Evolutionary conservation across 768 basidiomycete species (phyloP).

Genomic region (Tricholoma furcatifolium): DNA sequence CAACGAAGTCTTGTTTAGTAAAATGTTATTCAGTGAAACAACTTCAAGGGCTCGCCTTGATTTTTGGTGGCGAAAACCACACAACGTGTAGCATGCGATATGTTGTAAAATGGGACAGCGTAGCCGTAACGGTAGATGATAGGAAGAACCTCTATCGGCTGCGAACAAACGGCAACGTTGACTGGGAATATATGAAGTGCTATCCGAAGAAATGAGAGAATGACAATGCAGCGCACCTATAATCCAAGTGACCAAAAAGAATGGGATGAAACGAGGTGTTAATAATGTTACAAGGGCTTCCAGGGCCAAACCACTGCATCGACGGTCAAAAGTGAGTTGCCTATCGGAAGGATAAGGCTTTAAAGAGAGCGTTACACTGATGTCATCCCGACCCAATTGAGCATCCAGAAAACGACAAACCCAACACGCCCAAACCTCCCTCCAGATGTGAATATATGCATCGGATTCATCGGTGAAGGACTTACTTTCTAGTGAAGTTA

Average conservation of each 20-base stretch:
- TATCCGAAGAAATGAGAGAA: not conserved
- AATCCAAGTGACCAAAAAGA: slow-evolving; percentile 71
- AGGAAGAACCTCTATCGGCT: slow-evolving; percentile 60
- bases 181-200: slow-evolving; percentile 26
- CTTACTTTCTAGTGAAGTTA: slow-evolving; percentile 50
- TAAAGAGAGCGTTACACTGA: slow-evolving; percentile 43
- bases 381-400: slow-evolving; percentile 62
- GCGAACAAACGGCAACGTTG: slow-evolving; percentile 60
- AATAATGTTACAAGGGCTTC: slow-evolving; percentile 62
- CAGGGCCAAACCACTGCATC: slow-evolving; percentile 55
- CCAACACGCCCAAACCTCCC: slow-evolving; percentile 48
- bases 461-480: slow-evolving; percentile 1
- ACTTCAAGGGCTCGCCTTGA: slow-evolving; percentile 1
- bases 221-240: slow-evolving; percentile 41
- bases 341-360: not conserved
- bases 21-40: not conserved
- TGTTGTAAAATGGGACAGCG: slow-evolving; percentile 71
- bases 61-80: slow-evolving; percentile 68
- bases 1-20: not conserved
- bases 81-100: slow-evolving; percentile 56
- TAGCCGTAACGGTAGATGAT: slow-evolving; percentile 64
- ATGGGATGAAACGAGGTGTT: slow-evolving; percentile 53
- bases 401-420: slow-evolving; percentile 72
- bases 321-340: not conserved
- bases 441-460: not conserved